Evolutionary conservation across 1,139 yeast species (phyloP).

Genomic region (Hemisphaericaspora lyxosophila): DNA sequence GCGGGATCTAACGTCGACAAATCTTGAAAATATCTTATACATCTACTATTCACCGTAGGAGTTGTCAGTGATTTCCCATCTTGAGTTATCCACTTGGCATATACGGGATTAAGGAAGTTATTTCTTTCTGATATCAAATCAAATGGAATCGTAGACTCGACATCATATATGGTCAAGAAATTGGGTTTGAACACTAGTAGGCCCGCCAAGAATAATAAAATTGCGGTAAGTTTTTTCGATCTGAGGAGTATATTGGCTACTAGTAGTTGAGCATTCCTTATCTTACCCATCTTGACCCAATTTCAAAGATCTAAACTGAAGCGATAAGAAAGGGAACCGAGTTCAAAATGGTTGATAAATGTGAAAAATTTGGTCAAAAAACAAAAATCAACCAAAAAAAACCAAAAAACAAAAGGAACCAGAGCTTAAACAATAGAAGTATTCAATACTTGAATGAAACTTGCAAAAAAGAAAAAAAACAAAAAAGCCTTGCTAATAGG

Average conservation of each 20-base stretch:
- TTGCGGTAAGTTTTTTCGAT: background rate
- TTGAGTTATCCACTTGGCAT: conserved; percentile 12
- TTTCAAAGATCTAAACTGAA: background rate
- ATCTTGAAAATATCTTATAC: conserved; percentile 18
- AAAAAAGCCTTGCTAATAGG: too few species aligned
- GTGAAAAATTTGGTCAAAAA: too few species aligned
- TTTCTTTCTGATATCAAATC: conserved; percentile 14
- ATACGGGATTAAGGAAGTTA: conserved; percentile 15
- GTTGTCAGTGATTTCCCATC: background rate
- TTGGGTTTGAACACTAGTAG: background rate
- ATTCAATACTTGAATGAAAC: too few species aligned
- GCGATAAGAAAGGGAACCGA: background rate
- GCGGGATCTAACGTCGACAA: conserved; percentile 10
- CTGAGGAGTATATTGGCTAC: background rate
- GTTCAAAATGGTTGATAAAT: too few species aligned
- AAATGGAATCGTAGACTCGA: conserved; percentile 2
- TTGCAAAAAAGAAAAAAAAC: too few species aligned
- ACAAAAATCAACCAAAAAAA: too few species aligned
- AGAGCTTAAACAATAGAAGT: too few species aligned
- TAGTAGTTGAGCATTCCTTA: background rate
- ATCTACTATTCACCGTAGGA: conserved; percentile 13
- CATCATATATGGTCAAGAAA: background rate
- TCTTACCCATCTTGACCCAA: background rate
- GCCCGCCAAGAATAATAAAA: background rate
- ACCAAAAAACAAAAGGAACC: too few species aligned